phyloP scores from a whole-genome alignment of 2,329 filamentous ascomycete species.

The Cryphonectria radicalis region DNA sequence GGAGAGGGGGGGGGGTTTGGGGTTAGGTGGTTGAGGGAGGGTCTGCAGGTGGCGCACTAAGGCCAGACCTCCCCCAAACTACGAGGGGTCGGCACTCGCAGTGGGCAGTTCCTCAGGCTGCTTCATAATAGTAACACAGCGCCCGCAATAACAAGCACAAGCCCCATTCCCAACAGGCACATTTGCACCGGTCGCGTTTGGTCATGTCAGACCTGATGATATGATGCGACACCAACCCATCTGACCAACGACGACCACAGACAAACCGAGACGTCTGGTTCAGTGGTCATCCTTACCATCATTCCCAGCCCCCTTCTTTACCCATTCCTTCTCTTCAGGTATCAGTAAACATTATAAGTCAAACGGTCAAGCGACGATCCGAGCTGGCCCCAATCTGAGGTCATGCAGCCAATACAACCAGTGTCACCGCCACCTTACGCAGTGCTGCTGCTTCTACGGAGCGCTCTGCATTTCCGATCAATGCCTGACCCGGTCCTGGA shows the following conservation, averaged over 20 bases:
- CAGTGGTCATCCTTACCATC: background rate
- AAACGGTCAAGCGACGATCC: background rate
- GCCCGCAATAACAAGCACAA: conserved; percentile 15
- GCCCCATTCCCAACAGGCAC: conserved; percentile 1
- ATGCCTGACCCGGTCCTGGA: background rate
- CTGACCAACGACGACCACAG: background rate
- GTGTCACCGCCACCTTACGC: background rate
- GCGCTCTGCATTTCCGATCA: background rate
- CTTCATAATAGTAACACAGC: background rate
- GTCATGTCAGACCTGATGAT: conserved; percentile 1
- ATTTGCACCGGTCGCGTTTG: background rate
- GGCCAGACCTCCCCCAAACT: background rate
- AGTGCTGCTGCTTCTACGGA: conserved; percentile 3
- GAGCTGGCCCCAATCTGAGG: background rate
- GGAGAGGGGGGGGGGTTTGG: background rate
- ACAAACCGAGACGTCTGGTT: background rate
- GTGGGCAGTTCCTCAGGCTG: background rate
- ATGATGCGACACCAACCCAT: background rate
- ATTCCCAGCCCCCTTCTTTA: background rate
- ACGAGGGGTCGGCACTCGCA: background rate
- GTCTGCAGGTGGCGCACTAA: background rate
- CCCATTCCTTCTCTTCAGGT: background rate
- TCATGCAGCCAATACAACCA: conserved; percentile 6
- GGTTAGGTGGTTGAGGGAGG: background rate
- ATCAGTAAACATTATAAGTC: background rate